Evolutionary conservation across 352 stramenopile genomes (phyloP).

Genomic region (Phytophthora melonis): DNA sequence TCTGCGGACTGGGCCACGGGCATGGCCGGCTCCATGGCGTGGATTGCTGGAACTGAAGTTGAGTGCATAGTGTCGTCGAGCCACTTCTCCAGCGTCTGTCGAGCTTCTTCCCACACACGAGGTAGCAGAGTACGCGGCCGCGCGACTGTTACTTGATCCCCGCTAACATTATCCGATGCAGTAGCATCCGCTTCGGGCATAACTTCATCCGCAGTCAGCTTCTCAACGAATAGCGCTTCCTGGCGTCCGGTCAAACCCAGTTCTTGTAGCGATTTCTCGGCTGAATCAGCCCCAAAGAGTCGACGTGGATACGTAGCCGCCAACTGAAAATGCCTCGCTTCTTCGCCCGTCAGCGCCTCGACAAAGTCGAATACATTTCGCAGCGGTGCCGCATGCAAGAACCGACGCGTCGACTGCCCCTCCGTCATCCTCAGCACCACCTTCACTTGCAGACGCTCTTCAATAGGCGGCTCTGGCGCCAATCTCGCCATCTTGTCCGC

Average conservation of each 20-base stretch:
- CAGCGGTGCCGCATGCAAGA: slow-evolving; percentile 48
- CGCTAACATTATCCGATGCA: not conserved
- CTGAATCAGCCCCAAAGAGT: slow-evolving; percentile 54
- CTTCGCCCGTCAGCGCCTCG: slow-evolving; percentile 62
- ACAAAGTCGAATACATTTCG: slow-evolving; percentile 59
- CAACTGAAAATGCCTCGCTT: slow-evolving; percentile 51
- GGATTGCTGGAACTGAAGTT: slow-evolving; percentile 54
- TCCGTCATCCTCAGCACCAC: slow-evolving; percentile 58
- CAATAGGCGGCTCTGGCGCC: slow-evolving; percentile 45
- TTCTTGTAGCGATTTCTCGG: slow-evolving; percentile 56
- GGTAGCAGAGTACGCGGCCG: slow-evolving; percentile 35
- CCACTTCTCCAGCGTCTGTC: slow-evolving; percentile 49
- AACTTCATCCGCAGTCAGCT: slow-evolving; percentile 14
- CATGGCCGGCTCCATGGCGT: slow-evolving; percentile 77
- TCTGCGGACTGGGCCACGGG: slow-evolving; percentile 56
- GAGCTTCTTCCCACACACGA: slow-evolving; percentile 55
- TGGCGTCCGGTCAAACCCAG: slow-evolving; percentile 64
- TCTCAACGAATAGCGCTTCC: slow-evolving; percentile 78
- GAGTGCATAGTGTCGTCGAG: slow-evolving; percentile 60
- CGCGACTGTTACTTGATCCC: slow-evolving; percentile 12
- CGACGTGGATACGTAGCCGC: slow-evolving; percentile 71
- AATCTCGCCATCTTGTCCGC: slow-evolving; percentile 46
- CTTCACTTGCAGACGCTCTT: slow-evolving; percentile 58
- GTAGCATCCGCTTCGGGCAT: not conserved
- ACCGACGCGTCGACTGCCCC: slow-evolving; percentile 60